Evolutionary conservation across 2,329 filamentous ascomycete species (phyloP), one percentile per base, ranked within the genome.

Genomic region (Ophiocordyceps camponoti-floridani): DNA sequence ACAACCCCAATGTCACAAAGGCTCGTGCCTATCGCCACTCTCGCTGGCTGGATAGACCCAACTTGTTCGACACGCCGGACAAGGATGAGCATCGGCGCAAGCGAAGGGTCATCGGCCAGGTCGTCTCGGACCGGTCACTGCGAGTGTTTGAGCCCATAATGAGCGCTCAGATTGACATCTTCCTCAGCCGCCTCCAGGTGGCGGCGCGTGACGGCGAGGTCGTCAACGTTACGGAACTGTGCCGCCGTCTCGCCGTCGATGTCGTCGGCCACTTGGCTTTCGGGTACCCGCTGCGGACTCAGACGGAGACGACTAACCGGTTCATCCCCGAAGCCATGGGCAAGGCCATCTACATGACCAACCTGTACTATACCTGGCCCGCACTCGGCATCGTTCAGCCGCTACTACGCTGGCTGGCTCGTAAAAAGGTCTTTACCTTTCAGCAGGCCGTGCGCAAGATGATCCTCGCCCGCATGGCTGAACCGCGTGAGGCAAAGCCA

Each of bases 311-410:
- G 26, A 18, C n/a, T 4, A 42, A 42, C 26, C 41, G 41, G n/a
- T 42, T 18, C 10, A 42, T 42, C 19, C 41, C 41, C 14, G 26
- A 30, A 5, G 41, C 26, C 14, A 42, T 42, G 41, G 41, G 41
- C 14, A 30, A 42, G n/a, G 41, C 40, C 27, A 41, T 45, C 28
- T 45, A 41, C 38, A 45, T 41, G 23, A 41, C 38, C 12, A 45
- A 45, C 26, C 18, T 45, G 28, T 41, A 38, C 37, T 45, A 45
- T 28, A 45, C 44, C 27, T 41, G 44, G 44, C 37, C 44, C 23
- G 28, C 38, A 2, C 23, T 45, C 26, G n/a, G 44, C 38, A 31
- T 30, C n/a, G 23, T 45, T 26, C 37, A 30, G 13, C 28, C 38
- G 4, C 9, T 45, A 13, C 16, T 45, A 4, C 23, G 38, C 3